Evolutionary conservation across 2,329 filamentous ascomycete genomes (phyloP).

Genomic region (Lachnellula subtilissima): DNA sequence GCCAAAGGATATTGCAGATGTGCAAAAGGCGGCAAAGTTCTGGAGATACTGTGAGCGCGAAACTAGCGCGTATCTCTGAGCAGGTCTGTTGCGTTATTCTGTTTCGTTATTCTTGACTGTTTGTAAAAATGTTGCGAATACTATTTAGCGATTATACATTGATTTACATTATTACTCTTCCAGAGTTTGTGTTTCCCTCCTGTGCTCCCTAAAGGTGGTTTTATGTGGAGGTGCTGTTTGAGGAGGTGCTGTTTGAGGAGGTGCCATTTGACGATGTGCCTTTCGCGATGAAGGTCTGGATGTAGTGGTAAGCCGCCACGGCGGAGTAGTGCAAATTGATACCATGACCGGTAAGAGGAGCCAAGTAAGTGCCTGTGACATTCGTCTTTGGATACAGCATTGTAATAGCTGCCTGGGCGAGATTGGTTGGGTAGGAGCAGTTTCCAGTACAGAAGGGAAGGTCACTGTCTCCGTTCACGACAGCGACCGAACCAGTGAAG

Average conservation of each 20-base stretch:
- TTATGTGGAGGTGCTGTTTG: no score
- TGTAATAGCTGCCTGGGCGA: background rate
- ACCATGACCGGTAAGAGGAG: background rate
- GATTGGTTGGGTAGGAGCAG: background rate
- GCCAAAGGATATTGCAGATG: conserved; percentile 16
- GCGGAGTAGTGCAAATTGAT: conserved; percentile 3
- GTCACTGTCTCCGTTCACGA: background rate
- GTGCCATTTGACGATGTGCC: no score
- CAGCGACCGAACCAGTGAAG: conserved; percentile 2
- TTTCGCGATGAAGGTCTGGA: background rate
- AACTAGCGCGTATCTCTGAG: conserved; percentile 7
- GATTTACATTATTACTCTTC: no score
- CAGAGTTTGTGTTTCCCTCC: no score
- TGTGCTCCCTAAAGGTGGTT: no score
- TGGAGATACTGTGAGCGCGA: conserved; percentile 35
- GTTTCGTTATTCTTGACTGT: no score
- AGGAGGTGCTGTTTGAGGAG: no score
- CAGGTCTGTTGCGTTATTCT: no score
- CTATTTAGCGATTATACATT: no score
- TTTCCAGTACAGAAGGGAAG: background rate
- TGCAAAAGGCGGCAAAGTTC: conserved; percentile 31
- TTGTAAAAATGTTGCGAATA: no score
- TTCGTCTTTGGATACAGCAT: background rate
- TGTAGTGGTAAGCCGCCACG: background rate
- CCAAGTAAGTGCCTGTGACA: background rate